phyloP scores from a whole-genome alignment of 2,329 filamentous ascomycete species.

The Neofusicoccum umdonicola region DNA sequence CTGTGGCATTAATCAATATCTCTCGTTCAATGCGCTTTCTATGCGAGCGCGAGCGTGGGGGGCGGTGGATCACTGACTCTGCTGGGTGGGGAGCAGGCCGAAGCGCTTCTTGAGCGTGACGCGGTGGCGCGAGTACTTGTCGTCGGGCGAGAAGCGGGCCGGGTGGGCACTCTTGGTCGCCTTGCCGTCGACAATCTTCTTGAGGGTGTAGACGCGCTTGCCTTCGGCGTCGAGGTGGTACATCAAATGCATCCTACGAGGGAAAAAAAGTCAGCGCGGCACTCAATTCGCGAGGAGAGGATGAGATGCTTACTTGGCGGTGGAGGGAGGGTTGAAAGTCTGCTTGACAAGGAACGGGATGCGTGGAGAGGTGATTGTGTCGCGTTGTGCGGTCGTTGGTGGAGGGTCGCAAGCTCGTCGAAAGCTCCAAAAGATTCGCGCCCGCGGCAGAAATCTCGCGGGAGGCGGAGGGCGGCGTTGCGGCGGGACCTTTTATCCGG shows the following conservation, averaged over 20 bases:
- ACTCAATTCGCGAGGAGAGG: not conserved
- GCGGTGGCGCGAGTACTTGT: slow-evolving; percentile 95
- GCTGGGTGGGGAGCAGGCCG: slow-evolving; percentile 81
- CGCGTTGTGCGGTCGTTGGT: not conserved
- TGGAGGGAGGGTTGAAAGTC: not conserved
- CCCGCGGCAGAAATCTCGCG: not conserved
- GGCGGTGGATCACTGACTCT: slow-evolving; percentile 40
- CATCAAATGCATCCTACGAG: slow-evolving; percentile 66
- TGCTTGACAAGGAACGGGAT: not conserved
- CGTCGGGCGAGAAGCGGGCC: slow-evolving; percentile 93
- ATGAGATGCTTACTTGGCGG: not conserved
- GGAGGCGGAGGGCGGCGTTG: not conserved
- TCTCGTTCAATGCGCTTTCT: not conserved
- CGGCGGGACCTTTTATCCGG: no score
- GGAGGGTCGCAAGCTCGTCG: not conserved
- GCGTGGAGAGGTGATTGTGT: not conserved
- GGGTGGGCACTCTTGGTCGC: slow-evolving; percentile 96
- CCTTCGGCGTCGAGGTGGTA: slow-evolving; percentile 80
- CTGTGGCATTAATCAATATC: not conserved
- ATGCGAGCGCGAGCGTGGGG: no score
- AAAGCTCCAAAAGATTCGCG: not conserved
- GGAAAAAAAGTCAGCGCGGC: not conserved
- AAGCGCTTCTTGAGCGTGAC: slow-evolving; percentile 95
- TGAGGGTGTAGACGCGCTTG: slow-evolving; percentile 91
- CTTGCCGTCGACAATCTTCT: slow-evolving; percentile 77